These are phyloP conservation scores for Trichoderma arundinaceum DNA, from an alignment of 2,329 filamentous ascomycete genomes.

Conservation along the genomic window DNA sequence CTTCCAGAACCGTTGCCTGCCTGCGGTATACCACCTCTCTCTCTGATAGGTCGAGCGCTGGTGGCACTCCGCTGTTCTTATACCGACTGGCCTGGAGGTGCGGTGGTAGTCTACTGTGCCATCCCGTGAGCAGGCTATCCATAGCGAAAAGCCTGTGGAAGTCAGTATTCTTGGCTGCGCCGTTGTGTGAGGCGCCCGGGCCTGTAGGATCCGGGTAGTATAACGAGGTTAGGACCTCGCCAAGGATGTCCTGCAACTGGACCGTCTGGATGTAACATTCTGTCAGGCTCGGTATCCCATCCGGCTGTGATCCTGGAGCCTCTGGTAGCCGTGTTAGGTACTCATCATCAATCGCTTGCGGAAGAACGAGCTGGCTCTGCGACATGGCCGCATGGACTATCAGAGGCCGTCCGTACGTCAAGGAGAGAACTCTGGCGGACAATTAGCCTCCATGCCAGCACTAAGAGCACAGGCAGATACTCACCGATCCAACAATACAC, in stretches of 20 bases:
- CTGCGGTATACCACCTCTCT: neutral
- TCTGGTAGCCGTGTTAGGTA: neutral
- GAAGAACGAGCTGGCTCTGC: neutral
- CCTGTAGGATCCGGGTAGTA: neutral
- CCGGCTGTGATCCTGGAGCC: neutral
- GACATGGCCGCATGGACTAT: neutral
- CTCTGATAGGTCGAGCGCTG: neutral
- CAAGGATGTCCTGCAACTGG: neutral
- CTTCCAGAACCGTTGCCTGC: neutral
- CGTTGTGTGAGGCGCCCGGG: neutral
- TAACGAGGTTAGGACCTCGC: neutral
- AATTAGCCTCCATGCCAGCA: neutral
- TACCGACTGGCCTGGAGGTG: neutral
- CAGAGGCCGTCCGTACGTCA: constrained; percentile 1
- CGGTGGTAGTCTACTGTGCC: neutral
- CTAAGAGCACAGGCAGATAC: too few species aligned
- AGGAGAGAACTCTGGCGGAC: neutral
- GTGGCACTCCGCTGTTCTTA: neutral
- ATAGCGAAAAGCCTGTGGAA: neutral
- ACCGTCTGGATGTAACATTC: neutral
- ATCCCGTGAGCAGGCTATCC: neutral
- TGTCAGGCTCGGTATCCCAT: neutral
- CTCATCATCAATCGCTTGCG: neutral
- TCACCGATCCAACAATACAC: constrained; percentile 2
- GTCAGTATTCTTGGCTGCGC: neutral